A percentile compares a stretch with the other conserved stretches of the same genome.
Conservation (phyloP, 331 rosid species). For the Pyrus hybrid region DNA sequence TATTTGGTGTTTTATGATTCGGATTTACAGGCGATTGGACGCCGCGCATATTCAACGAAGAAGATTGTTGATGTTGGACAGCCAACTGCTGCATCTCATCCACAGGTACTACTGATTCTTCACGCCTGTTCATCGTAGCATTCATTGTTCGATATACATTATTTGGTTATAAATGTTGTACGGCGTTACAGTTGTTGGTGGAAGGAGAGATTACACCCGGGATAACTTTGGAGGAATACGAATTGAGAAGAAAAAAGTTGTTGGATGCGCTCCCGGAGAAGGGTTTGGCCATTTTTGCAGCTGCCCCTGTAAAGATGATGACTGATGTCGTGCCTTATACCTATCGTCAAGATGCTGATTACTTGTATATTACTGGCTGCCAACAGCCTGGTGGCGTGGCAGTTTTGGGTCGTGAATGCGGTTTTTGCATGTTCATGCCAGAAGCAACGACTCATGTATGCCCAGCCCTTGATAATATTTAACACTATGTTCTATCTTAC, state of each 20-base stretch:
- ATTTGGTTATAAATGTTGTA: neutral
- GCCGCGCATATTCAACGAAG: constrained; percentile 39
- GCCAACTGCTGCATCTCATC: constrained; percentile 79
- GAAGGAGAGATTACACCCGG: constrained; percentile 92
- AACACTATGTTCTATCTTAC: neutral
- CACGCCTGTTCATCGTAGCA: neutral
- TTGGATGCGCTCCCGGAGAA: constrained; percentile 80
- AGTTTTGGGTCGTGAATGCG: constrained; percentile 69
- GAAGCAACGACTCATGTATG: constrained; percentile 69
- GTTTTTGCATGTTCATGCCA: constrained; percentile 96
- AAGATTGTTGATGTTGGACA: constrained; percentile 68
- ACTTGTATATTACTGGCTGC: constrained; percentile 82
- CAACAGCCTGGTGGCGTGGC: constrained; percentile 95
- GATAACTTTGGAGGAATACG: constrained; percentile 65
- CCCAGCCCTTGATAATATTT: neutral
- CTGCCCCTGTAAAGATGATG: constrained; percentile 97
- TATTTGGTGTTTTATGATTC: neutral
- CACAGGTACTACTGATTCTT: constrained; percentile 43
- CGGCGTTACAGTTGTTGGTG: constrained; percentile 49
- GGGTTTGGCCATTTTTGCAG: constrained; percentile 78
- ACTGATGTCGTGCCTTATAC: constrained; percentile 90
- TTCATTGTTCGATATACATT: neutral
- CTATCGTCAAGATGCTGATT: constrained; percentile 89
- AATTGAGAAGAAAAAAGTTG: constrained; percentile 60
- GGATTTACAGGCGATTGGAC: constrained; percentile 38